Base-by-base conservation (phyloP, 208 protist species). In the Sergeia podlipaevii region DNA sequence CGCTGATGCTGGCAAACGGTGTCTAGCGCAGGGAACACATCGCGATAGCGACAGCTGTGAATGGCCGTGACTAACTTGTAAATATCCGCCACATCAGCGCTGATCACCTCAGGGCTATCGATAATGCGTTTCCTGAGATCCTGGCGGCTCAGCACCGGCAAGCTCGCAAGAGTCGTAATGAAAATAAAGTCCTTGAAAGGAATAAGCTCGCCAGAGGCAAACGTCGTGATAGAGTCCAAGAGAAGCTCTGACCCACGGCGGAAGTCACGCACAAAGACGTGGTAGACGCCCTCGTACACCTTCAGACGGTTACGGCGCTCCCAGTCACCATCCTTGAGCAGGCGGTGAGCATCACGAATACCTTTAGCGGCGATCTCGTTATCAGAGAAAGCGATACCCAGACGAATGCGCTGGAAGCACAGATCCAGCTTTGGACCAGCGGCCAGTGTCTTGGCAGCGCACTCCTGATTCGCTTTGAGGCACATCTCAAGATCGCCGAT, bases 271-370 rank as follows among this genome's bases (percentile, higher is more conserved):
- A 97, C 87, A 24, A 92, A 91, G 34, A 99, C 78, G 45, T 93
- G 61, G 76, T 98, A 98, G 33, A 97, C 65, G 13, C 92, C 98
- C 71, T 99, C 96, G 70, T 99, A 99, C 20, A 98, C 97, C 79
- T 99, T 99, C 21, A 99, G 90, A 27, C 97, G 83, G 78, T 99
- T 99, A 44, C 96, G 85, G 18, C 97, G 84, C 74, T 99, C 98
- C 98, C 98, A 99, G 69, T 99, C 98, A 41, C 97, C 96, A 23
- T 97, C 96, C 67, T 98, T 89, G 61, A 99, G 96, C 17, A 99
- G 84, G 13, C 98, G 73, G 49, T 86, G 65, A 17, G 96, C 96
- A 45, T 96, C 82, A 8, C 77, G 85, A 57, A 99, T 93, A 47
- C 91, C 91, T 42, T 87, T 83, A 8, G 76, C 88, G 21, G 97